Evolutionary conservation across 176 grass and related monocot species (phyloP), one percentile per base, ranked within the genome.

Genomic region (Avena insularis): DNA sequence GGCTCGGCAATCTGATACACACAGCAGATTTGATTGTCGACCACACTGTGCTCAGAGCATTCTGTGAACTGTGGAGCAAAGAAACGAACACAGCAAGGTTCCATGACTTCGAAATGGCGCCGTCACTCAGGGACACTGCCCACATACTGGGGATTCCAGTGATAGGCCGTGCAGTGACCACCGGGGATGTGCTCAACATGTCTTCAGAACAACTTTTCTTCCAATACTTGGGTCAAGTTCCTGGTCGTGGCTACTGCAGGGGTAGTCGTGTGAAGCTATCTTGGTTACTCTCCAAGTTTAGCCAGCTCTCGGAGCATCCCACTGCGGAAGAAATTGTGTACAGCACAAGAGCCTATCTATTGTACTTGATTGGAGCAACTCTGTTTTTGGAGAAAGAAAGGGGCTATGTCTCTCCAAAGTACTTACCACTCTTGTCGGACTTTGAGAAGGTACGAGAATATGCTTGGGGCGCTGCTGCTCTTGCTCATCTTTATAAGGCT

Each of bases 71-170:
- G 43, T 85, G 83, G 72, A 85, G 47, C 71, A 77, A 65, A 50
- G 48, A 78, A 54, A 86, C 73, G 20, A 78, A 86, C 45, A 86
- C 83, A 51, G 60, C 83, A 78, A 62, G 13, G 46, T 78, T 86
- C 61, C 17, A 67, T 86, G 83, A 56, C 59, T 86, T 86, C 43
- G 83, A 86, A 78, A 86, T 86, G 83, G 83, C 73, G 14, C 83
- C 73, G 40, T 86, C 83, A 67, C 73, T 78, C 31, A 78, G 59
- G n/a, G 83, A 86, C 33, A 17, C 33, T 27, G 43, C 83, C 58
- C 78, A 86, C 27, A 78, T 86, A 38, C 16, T 86, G 58, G 83
- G 83, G 5, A 48, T 86, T 78, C 60, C 60, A 9, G 74, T 86
- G 59, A 55, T 58, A 65, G 83, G 83, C 45, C 73, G 60, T 77